phyloP scores from a whole-genome alignment of 1,284 basidiomycete genomes.

The Chalciporus piperatoides region DNA sequence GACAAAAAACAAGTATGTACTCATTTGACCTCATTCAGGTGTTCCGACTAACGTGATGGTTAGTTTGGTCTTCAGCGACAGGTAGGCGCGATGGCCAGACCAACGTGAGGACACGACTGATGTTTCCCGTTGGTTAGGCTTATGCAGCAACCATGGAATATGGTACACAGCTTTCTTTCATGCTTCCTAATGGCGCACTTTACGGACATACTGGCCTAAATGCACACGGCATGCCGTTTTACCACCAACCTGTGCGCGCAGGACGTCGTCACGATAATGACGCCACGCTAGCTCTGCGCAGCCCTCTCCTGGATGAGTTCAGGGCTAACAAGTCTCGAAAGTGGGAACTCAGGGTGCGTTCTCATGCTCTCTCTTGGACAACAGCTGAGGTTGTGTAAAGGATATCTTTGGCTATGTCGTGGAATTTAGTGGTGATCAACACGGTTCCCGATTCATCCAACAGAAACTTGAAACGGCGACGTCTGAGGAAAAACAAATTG shows the following conservation, averaged over 20 bases:
- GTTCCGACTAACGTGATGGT: conserved; percentile 10
- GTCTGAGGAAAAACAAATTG: conserved; percentile 71
- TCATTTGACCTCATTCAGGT: conserved; percentile 5
- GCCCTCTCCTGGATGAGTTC: conserved; percentile 81
- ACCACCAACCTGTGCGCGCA: conserved; percentile 39
- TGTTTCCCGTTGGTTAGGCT: conserved; percentile 41
- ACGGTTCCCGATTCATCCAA: conserved; percentile 89
- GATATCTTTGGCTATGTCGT: conserved; percentile 86
- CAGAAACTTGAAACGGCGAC: conserved; percentile 77
- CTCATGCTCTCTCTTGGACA: conserved; percentile 1
- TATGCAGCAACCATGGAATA: conserved; percentile 47
- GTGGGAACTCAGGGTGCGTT: conserved; percentile 75
- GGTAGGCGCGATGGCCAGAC: conserved; percentile 36
- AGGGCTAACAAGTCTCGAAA: conserved; percentile 72
- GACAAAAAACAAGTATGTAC: conserved; percentile 63
- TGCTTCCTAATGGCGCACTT: conserved; percentile 42
- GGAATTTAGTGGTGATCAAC: conserved; percentile 94
- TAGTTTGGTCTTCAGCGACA: conserved; percentile 54
- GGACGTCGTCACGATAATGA: conserved; percentile 42
- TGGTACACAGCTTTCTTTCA: conserved; percentile 44
- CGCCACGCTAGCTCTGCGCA: conserved; percentile 46
- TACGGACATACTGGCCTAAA: conserved; percentile 37
- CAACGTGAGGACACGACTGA: conserved; percentile 40
- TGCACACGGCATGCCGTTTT: conserved; percentile 36
- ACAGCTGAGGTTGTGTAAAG: conserved; percentile 36